phyloP scores from a whole-genome alignment of 768 basidiomycete genomes.

The Pleurotus tuoliensis region DNA sequence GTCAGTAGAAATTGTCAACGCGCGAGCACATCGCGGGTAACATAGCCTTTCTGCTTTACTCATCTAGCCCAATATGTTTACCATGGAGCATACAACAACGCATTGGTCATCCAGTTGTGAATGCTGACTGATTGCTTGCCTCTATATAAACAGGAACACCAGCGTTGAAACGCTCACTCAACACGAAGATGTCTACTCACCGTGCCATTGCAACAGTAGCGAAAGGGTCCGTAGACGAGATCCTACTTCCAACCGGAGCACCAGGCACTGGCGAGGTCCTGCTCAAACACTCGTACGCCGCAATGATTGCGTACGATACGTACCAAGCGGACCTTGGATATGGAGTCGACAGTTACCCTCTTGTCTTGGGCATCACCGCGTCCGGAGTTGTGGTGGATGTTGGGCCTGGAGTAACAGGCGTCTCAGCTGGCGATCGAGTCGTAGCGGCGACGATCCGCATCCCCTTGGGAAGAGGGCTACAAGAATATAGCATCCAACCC shows the following conservation, averaged over 20 bases:
- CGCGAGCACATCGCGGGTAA: too few species aligned
- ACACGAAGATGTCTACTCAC: not conserved
- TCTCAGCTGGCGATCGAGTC: constrained; percentile 34
- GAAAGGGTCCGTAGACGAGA: constrained; percentile 3
- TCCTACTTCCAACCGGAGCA: constrained; percentile 26
- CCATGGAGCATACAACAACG: too few species aligned
- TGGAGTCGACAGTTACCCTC: constrained; percentile 25
- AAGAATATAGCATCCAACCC: constrained; percentile 31
- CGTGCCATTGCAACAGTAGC: constrained; percentile 5
- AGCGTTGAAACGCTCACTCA: not conserved
- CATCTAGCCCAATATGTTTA: too few species aligned
- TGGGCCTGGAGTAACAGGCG: constrained; percentile 26
- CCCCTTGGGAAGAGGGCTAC: constrained; percentile 27
- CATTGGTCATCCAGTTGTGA: too few species aligned
- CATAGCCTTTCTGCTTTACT: too few species aligned
- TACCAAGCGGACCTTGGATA: constrained; percentile 29
- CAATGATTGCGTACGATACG: constrained; percentile 30
- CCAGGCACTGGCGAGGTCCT: constrained; percentile 31
- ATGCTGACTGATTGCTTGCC: too few species aligned
- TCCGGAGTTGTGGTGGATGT: constrained; percentile 29
- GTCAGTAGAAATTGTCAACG: too few species aligned
- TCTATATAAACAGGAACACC: not conserved
- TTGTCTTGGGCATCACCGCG: constrained; percentile 31
- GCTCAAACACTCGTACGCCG: constrained; percentile 32
- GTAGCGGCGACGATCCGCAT: constrained; percentile 22